Evolutionary conservation across 129 eudicot genomes (phyloP).

Genomic region (Silybum marianum): DNA sequence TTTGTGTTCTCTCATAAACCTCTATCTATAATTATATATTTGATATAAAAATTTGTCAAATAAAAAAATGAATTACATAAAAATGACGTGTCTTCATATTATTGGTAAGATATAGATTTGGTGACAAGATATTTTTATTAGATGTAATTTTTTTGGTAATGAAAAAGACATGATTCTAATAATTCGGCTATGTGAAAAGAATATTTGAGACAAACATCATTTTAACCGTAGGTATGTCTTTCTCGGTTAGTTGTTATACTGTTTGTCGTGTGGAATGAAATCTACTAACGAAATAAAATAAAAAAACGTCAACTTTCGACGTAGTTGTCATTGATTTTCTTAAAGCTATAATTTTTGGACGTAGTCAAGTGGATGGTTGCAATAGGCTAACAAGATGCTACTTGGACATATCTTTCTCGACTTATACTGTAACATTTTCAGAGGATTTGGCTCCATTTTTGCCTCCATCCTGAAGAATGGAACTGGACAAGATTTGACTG

Average conservation of each 20-base stretch:
- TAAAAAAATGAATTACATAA: not conserved
- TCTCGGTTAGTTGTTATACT: not conserved
- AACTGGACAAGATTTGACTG: not conserved
- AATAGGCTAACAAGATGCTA: not conserved
- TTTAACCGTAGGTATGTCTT: slow-evolving; percentile 30
- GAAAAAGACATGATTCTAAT: not conserved
- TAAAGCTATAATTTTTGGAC: slow-evolving; percentile 1
- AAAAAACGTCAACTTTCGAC: slow-evolving; percentile 13
- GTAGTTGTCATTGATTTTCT: slow-evolving; percentile 26
- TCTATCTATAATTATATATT: too few relatives aligned
- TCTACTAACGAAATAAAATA: slow-evolving; percentile 10
- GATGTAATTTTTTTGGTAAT: not conserved
- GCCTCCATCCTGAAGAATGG: not conserved
- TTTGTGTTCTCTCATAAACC: too few relatives aligned
- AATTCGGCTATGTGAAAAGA: not conserved
- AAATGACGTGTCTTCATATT: not conserved
- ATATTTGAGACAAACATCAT: slow-evolving; percentile 18
- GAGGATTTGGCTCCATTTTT: not conserved
- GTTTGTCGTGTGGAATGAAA: not conserved
- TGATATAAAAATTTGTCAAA: too few relatives aligned
- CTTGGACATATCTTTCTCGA: not conserved
- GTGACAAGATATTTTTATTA: not conserved
- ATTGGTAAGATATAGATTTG: not conserved
- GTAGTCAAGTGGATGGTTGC: slow-evolving; percentile 11
- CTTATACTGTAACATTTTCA: slow-evolving; percentile 13